A percentile compares a stretch with the other conserved stretches of the same genome.
Conservation (phyloP, 140 eudicot genomes). For the Senecio squalidus region DNA sequence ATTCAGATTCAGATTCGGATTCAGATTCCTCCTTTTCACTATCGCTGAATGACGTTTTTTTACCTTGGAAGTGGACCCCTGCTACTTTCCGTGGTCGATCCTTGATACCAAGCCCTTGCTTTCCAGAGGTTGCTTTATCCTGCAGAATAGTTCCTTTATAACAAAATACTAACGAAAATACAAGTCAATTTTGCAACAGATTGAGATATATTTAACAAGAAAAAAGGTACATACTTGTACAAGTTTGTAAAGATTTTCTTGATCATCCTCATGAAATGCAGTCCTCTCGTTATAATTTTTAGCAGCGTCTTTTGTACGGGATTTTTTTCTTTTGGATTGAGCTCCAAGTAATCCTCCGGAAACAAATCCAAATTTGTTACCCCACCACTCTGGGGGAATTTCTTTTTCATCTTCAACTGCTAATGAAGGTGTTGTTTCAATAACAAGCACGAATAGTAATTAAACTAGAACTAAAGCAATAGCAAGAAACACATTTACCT, state of each 20-base stretch:
- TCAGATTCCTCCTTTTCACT: conserved; percentile 51
- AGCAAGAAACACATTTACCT: conserved; percentile 37
- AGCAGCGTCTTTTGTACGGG: conserved; percentile 9
- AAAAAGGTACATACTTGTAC: conserved; percentile 59
- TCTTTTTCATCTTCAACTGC: conserved; percentile 34
- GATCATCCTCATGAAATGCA: conserved; percentile 86
- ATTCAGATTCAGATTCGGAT: neutral
- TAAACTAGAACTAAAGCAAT: neutral
- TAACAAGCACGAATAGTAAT: neutral
- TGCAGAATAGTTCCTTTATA: conserved; percentile 14
- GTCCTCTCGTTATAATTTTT: conserved; percentile 39
- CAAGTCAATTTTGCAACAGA: neutral
- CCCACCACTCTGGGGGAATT: conserved; percentile 86
- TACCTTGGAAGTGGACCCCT: conserved; percentile 77
- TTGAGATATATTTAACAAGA: neutral
- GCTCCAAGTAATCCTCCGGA: conserved; percentile 87
- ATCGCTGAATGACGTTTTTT: conserved; percentile 65
- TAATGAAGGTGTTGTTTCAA: conserved; percentile 1
- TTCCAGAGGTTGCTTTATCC: conserved; percentile 91
- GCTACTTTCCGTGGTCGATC: conserved; percentile 78
- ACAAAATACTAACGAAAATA: neutral
- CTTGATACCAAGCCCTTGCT: conserved; percentile 90
- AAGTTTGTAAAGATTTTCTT: conserved; percentile 88
- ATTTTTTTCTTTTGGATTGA: conserved; percentile 56
- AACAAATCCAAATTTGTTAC: conserved; percentile 77